Percentiles rank a stretch among this genome's conserved stretches.
Evolutionary conservation across 1,284 basidiomycete species (phyloP).

Genomic region (Wallemia hederae): DNA sequence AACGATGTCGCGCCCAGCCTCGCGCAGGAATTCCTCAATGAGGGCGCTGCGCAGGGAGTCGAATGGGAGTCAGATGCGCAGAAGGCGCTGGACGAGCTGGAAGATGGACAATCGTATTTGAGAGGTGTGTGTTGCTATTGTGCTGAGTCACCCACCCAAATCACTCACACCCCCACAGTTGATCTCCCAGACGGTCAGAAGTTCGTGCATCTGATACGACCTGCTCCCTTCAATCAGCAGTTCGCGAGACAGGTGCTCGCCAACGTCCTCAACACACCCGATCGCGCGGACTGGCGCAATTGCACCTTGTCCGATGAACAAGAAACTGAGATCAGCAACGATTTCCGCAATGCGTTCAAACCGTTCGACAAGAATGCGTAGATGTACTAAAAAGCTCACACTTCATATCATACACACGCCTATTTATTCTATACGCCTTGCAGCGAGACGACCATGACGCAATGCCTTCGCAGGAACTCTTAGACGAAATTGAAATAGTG

Average conservation of each 20-base stretch:
- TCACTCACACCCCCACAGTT: conserved; percentile 30
- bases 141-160: too few relatives aligned
- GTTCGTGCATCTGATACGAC: conserved; percentile 54
- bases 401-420: too few relatives aligned
- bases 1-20: conserved; percentile 28
- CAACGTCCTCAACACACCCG: conserved; percentile 34
- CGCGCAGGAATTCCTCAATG: conserved; percentile 34
- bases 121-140: background rate
- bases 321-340: conserved; percentile 44
- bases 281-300: conserved; percentile 66
- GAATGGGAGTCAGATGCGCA: conserved; percentile 33
- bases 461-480: too few relatives aligned
- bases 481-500: background rate
- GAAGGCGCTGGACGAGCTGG: conserved; percentile 22
- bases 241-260: conserved; percentile 70
- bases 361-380: conserved; percentile 26
- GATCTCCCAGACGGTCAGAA: conserved; percentile 61
- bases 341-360: conserved; percentile 52
- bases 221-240: conserved; percentile 54
- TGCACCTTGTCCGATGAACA: conserved; percentile 51
- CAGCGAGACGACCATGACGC: too few relatives aligned
- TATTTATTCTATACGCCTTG: too few relatives aligned
- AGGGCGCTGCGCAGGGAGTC: conserved; percentile 33
- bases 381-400: background rate
- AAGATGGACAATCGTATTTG: conserved; percentile 28